Evolutionary conservation across 768 basidiomycete species (phyloP).

Genomic region (Xerocomellus dryophilus): DNA sequence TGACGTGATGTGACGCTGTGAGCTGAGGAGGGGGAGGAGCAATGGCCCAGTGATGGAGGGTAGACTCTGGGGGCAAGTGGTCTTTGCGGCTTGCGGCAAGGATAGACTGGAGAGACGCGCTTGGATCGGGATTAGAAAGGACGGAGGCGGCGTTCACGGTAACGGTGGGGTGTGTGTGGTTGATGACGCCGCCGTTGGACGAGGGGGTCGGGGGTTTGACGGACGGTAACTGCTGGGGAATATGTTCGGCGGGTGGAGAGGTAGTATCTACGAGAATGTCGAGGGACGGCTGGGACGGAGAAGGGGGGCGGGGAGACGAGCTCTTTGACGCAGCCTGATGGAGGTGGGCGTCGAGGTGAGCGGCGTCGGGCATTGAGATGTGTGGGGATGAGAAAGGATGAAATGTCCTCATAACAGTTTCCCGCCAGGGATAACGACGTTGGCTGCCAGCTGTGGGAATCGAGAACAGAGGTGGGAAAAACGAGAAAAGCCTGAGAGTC

Average conservation of each 20-base stretch:
- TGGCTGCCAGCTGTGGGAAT: constrained; percentile 47
- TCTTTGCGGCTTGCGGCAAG: constrained; percentile 35
- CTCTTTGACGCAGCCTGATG: constrained; percentile 32
- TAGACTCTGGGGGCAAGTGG: constrained; percentile 25
- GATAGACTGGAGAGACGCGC: constrained; percentile 41
- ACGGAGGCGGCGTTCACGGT: constrained; percentile 31
- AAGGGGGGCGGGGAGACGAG: constrained; percentile 50
- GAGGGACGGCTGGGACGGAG: constrained; percentile 38
- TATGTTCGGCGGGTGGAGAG: constrained; percentile 25
- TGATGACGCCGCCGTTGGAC: constrained; percentile 26
- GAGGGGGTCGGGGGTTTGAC: constrained; percentile 22
- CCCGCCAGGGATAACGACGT: constrained; percentile 39
- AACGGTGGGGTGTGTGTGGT: constrained; percentile 31
- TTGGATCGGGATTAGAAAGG: constrained; percentile 37
- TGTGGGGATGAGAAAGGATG: constrained; percentile 43
- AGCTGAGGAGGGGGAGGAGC: constrained; percentile 31
- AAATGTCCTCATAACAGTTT: constrained; percentile 44
- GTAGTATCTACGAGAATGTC: constrained; percentile 36
- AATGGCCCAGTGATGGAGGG: constrained; percentile 41
- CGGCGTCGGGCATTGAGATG: constrained; percentile 40
- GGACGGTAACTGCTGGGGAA: constrained; percentile 32
- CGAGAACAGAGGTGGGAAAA: constrained; percentile 46
- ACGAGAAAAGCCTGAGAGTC: constrained; percentile 31
- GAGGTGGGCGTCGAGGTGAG: constrained; percentile 34
- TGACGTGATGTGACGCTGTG: constrained; percentile 25